Evolutionary conservation across 1,139 yeast genomes (phyloP).

Genomic region (Kazachstania sp.): DNA sequence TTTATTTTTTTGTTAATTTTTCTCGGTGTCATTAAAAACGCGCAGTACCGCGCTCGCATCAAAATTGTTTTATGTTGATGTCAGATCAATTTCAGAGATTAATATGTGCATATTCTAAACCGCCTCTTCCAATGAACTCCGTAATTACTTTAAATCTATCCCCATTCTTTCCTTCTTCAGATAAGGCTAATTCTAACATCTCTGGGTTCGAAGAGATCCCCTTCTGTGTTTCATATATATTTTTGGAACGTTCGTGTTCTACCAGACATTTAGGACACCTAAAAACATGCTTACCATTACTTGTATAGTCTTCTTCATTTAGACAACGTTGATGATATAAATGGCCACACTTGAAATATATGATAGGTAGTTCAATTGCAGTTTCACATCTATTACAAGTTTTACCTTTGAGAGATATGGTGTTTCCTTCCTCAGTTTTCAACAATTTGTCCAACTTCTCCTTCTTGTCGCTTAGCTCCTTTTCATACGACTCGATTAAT

Average conservation of each 20-base stretch:
- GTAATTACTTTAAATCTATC: slow-evolving; percentile 69
- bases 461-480: slow-evolving; percentile 53
- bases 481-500: slow-evolving; percentile 58
- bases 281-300: slow-evolving; percentile 14
- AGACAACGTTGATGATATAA: slow-evolving; percentile 82
- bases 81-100: slow-evolving; percentile 3
- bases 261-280: slow-evolving; percentile 69
- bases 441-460: slow-evolving; percentile 45
- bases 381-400: slow-evolving; percentile 65
- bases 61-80: slow-evolving; percentile 7
- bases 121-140: slow-evolving; percentile 83
- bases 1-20: not conserved
- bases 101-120: slow-evolving; percentile 43
- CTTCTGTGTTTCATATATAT: slow-evolving; percentile 51
- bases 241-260: slow-evolving; percentile 57
- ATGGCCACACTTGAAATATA: slow-evolving; percentile 82
- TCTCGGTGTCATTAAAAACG: not conserved
- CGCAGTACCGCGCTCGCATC: not conserved
- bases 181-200: slow-evolving; percentile 50
- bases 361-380: slow-evolving; percentile 66
- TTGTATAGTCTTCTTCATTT: slow-evolving; percentile 27
- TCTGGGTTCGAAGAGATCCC: slow-evolving; percentile 56
- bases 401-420: slow-evolving; percentile 58
- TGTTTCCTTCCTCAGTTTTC: slow-evolving; percentile 34
- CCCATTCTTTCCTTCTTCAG: slow-evolving; percentile 38